Percentiles rank a stretch among this genome's conserved stretches.
Evolutionary conservation across 2,329 filamentous ascomycete species (phyloP).

Genomic region (Penicillium sp.): DNA sequence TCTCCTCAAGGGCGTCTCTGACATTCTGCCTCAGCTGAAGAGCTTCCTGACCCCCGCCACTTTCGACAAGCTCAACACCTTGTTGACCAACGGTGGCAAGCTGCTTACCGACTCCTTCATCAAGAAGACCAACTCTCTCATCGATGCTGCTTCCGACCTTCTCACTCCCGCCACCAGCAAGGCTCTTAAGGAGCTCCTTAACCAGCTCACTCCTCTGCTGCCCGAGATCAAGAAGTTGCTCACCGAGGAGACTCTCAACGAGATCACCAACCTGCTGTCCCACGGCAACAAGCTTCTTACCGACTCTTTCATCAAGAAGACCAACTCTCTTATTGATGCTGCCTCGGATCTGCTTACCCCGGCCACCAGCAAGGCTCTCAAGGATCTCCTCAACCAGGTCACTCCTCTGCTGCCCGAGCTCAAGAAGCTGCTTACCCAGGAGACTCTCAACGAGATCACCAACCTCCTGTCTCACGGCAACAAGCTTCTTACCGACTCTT

Average conservation of each 20-base stretch:
- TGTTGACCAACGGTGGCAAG: slow-evolving; percentile 20
- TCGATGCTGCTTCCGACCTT: slow-evolving; percentile 19
- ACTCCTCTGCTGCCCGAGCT: slow-evolving; percentile 20
- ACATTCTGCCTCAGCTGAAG: slow-evolving; percentile 69
- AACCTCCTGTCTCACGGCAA: slow-evolving; percentile 14
- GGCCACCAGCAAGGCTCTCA: slow-evolving; percentile 16
- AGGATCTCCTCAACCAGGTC: slow-evolving; percentile 19
- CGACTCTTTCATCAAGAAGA: slow-evolving; percentile 18
- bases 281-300: slow-evolving; percentile 17
- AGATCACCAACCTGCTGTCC: slow-evolving; percentile 13
- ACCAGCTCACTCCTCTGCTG: slow-evolving; percentile 17
- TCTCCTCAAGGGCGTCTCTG: slow-evolving; percentile 21
- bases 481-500: slow-evolving; percentile 15
- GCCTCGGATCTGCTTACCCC: slow-evolving; percentile 24
- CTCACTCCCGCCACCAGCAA: slow-evolving; percentile 17
- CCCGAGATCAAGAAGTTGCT: slow-evolving; percentile 23
- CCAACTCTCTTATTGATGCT: slow-evolving; percentile 14
- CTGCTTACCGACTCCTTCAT: slow-evolving; percentile 11
- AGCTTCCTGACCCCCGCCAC: slow-evolving; percentile 63
- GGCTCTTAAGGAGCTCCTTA: slow-evolving; percentile 27
- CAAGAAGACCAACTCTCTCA: slow-evolving; percentile 16
- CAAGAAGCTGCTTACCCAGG: slow-evolving; percentile 14
- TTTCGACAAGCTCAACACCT: slow-evolving; percentile 50
- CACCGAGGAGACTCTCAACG: slow-evolving; percentile 7
- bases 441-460: slow-evolving; percentile 9